These are phyloP conservation scores for Phyllosticta paracitricarpa DNA, from an alignment of 2,329 filamentous ascomycete genomes.

Conservation along the genomic window DNA sequence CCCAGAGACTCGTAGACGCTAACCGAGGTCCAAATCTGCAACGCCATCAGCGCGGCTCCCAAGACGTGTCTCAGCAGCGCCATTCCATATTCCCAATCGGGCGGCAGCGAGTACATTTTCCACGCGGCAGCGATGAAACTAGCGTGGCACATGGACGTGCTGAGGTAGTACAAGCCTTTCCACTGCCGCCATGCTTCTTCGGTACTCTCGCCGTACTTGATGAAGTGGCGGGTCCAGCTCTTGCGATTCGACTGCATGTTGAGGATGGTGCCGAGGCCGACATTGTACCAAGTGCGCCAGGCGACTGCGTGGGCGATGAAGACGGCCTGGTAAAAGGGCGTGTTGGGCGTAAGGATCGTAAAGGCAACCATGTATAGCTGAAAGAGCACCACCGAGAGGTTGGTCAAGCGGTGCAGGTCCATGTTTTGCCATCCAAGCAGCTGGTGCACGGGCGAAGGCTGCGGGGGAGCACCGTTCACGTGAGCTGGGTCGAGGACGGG, in stretches of 20 bases:
- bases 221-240: slow-evolving; percentile 92
- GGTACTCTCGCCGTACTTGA: slow-evolving; percentile 87
- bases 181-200: slow-evolving; percentile 95
- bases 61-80: slow-evolving; percentile 79
- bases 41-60: slow-evolving; percentile 65
- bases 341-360: slow-evolving; percentile 67
- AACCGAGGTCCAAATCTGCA: slow-evolving; percentile 86
- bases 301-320: slow-evolving; percentile 71
- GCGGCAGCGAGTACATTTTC: slow-evolving; percentile 90
- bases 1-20: slow-evolving; percentile 94
- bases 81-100: slow-evolving; percentile 79
- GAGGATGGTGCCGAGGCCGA: slow-evolving; percentile 78
- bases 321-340: slow-evolving; percentile 60
- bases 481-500: slow-evolving; percentile 30
- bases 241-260: slow-evolving; percentile 81
- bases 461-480: slow-evolving; percentile 26
- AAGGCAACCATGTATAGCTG: slow-evolving; percentile 65
- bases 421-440: slow-evolving; percentile 74
- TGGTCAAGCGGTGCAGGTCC: slow-evolving; percentile 79
- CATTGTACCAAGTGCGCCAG: slow-evolving; percentile 86
- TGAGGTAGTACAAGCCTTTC: slow-evolving; percentile 92
- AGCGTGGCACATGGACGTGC: slow-evolving; percentile 79
- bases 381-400: slow-evolving; percentile 69
- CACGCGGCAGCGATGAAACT: slow-evolving; percentile 85
- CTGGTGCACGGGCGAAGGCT: slow-evolving; percentile 66